Conservation (phyloP, 1,139 yeast genomes). For the Yamadazyma pseudoaaseri region DNA sequence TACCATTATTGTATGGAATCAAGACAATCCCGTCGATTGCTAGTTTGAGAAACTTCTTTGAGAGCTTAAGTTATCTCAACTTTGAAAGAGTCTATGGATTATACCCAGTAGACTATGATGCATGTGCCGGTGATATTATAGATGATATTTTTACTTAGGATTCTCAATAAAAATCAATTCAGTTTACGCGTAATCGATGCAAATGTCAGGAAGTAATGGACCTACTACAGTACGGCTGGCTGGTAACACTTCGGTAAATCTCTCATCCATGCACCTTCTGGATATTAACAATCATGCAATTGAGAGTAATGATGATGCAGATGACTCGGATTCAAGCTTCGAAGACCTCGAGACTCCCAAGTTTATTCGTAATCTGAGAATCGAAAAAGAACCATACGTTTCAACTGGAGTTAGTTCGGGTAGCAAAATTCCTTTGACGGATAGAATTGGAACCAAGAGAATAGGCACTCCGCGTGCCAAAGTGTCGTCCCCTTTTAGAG, state of each 20-base stretch:
- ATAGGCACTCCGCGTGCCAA: slow-evolving; percentile 11
- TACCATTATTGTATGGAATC: slow-evolving; percentile 51
- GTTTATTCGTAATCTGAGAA: slow-evolving; percentile 9
- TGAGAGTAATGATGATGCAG: slow-evolving; percentile 18
- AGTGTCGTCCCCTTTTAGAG: slow-evolving; percentile 1
- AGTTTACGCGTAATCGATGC: no score
- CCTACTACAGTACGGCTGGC: neutral
- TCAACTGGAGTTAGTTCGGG: neutral
- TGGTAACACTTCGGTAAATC: neutral
- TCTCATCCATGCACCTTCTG: slow-evolving; percentile 3
- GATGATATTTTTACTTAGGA: slow-evolving; percentile 6
- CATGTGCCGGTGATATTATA: slow-evolving; percentile 49
- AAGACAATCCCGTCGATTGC: slow-evolving; percentile 43
- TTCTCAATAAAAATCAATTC: neutral
- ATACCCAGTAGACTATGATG: slow-evolving; percentile 43
- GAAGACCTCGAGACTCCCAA: slow-evolving; percentile 21
- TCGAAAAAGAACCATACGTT: slow-evolving; percentile 3
- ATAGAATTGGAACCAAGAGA: slow-evolving; percentile 6
- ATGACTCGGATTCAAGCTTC: slow-evolving; percentile 21
- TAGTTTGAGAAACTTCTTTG: slow-evolving; percentile 65
- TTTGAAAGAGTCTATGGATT: slow-evolving; percentile 72
- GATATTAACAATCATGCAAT: slow-evolving; percentile 2
- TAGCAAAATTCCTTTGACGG: slow-evolving; percentile 20
- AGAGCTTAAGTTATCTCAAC: slow-evolving; percentile 64
- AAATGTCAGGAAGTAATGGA: no score